Percentiles rank a stretch among this genome's conserved stretches.
Conservation (phyloP, 2,329 filamentous ascomycete species). For the Paraconiothyrium sp. region DNA sequence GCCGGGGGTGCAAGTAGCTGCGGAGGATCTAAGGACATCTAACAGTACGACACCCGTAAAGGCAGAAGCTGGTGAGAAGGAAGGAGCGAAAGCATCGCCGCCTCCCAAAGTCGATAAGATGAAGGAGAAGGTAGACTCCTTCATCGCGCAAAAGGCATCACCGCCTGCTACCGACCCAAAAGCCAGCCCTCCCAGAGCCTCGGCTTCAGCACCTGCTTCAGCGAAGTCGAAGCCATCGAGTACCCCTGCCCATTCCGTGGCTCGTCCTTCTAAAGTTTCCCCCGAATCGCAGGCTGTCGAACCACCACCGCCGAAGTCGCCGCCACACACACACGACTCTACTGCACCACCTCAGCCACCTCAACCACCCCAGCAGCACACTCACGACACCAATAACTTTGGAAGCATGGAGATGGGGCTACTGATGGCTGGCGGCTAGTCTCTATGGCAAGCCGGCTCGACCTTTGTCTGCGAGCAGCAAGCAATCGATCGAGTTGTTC, state of each 20-base stretch:
- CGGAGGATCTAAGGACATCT: neutral
- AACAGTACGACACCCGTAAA: neutral
- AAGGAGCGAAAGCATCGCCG: neutral
- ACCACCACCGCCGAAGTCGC: neutral
- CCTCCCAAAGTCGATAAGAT: neutral
- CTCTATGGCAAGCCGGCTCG: neutral
- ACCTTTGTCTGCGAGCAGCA: neutral
- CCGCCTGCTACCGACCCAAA: too few species aligned
- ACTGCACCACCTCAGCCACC: neutral
- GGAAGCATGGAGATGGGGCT: conserved; percentile 1
- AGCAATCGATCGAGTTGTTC: too few species aligned
- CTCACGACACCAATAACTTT: neutral
- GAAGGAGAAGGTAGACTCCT: neutral
- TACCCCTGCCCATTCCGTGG: too few species aligned
- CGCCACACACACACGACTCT: neutral
- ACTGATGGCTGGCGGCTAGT: neutral
- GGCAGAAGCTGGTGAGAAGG: neutral
- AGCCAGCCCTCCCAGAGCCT: too few species aligned
- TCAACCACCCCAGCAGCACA: too few species aligned
- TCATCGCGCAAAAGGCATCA: neutral
- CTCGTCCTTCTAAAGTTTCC: neutral
- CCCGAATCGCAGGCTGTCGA: neutral
- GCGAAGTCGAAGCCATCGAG: too few species aligned
- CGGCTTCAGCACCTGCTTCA: too few species aligned
- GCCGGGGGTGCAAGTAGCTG: neutral